Base-by-base conservation (phyloP, 345 rosid genomes). In the Corchorus olitorius region DNA sequence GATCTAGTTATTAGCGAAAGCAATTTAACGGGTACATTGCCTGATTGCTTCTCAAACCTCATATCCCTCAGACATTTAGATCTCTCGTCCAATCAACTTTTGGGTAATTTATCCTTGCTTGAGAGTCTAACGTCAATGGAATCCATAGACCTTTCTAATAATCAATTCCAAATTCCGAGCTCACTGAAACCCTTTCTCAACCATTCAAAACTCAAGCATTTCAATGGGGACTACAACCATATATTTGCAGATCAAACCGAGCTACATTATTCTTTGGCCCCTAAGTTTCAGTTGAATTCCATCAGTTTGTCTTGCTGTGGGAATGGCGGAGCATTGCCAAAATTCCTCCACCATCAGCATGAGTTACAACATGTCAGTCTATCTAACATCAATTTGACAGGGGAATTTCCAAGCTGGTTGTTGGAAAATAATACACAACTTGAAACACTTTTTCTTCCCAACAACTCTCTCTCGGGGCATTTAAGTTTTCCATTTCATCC, bases 371-470 rank as follows among this genome's bases (percentile, higher is more conserved):
- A 0, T 1, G 48, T 75, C 33, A 55, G 35, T 39, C 74, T 81
- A 0, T 62, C 70, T 8, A 6, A 43, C 14, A 33, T 14, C 10
- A 4, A 19, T 0, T 34, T 84, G 54, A 41, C 13, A 1, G 82
- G 80, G 16, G 41, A 52, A 7, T 82, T 82, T 48, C 85, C 82
- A 8, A 1, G 5, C 65, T 84, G 87, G 87, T 65, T 82, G 27
- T 27, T 27, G 27, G 27, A 27, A 27, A 27, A 27, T 27, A 27
- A 27, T 27, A 27, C 27, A 27, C 9, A 54, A 1, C 71, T 85
- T 27, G 10, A n/a, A 5, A 0, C 0, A 0, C 50, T 82, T 5
- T 3, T 8, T 12, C 73, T 70, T 33, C 6, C 2, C 59, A 70
- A 69, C 27, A 69, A 69, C 34, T 49, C 59, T 33, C 60, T 70